A percentile compares a stretch with the other conserved stretches of the same genome.
phyloP scores from a whole-genome alignment of 257 asterid genomes.

The Phtheirospermum japonicum region DNA sequence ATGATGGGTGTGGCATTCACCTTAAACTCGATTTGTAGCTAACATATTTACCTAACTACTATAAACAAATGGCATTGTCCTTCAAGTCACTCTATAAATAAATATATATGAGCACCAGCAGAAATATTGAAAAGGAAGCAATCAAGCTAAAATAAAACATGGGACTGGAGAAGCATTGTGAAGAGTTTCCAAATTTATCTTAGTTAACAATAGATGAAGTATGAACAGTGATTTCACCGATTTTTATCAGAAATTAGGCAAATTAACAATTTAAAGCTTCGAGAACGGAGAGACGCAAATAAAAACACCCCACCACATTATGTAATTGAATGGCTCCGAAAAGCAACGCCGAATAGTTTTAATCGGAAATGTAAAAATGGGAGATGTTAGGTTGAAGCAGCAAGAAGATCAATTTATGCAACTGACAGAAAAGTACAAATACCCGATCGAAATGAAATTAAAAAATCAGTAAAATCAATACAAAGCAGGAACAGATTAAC shows the following conservation, averaged over 20 bases:
- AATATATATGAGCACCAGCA: too few species aligned
- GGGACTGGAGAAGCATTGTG: too few species aligned
- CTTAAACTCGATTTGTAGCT: not conserved
- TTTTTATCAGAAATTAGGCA: not conserved
- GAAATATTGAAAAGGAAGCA: not conserved
- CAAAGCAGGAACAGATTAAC: constrained; percentile 3
- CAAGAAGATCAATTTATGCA: not conserved
- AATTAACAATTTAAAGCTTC: constrained; percentile 4
- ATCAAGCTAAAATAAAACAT: constrained; percentile 24
- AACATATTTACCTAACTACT: not conserved
- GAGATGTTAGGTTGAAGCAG: not conserved
- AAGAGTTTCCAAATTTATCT: too few species aligned
- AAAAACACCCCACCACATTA: too few species aligned
- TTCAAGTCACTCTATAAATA: constrained; percentile 3
- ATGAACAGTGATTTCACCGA: not conserved
- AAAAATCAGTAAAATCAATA: constrained; percentile 15
- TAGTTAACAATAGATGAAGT: too few species aligned
- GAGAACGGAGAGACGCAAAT: too few species aligned
- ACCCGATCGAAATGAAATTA: not conserved
- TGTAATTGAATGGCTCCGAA: too few species aligned
- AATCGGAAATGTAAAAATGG: not conserved
- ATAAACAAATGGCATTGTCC: not conserved
- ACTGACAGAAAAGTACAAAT: not conserved
- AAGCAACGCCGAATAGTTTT: not conserved
- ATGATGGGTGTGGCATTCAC: too few species aligned